phyloP scores from a whole-genome alignment of 2,329 filamentous ascomycete species.

The Penicillium sp. region DNA sequence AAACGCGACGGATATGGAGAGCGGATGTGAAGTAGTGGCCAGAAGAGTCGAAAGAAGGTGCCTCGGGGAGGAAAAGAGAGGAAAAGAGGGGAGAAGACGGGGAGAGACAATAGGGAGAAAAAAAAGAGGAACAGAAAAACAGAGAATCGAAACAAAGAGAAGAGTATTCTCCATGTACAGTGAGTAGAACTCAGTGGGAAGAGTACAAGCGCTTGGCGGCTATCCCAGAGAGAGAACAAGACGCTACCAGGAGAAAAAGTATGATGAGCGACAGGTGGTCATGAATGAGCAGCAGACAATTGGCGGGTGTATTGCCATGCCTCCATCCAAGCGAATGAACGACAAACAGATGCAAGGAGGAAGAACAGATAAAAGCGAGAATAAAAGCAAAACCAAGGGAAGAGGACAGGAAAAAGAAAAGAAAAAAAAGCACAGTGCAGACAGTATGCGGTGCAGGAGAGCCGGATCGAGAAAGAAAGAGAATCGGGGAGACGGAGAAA shows the following conservation, averaged over 20 bases:
- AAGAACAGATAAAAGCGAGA: slow-evolving; percentile 3
- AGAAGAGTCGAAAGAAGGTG: slow-evolving; percentile 4
- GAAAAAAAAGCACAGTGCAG: slow-evolving; percentile 13
- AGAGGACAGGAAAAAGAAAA: slow-evolving; percentile 17
- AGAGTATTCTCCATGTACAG: slow-evolving; percentile 6
- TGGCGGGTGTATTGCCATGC: background rate
- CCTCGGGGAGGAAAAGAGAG: slow-evolving; percentile 7
- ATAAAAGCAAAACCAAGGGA: slow-evolving; percentile 12
- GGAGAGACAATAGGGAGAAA: slow-evolving; percentile 4
- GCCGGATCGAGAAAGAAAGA: slow-evolving; percentile 14
- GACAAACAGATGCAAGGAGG: slow-evolving; percentile 1
- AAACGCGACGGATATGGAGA: slow-evolving; percentile 1
- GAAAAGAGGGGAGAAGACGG: slow-evolving; percentile 2
- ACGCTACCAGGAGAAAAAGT: slow-evolving; percentile 11
- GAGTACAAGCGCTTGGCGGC: slow-evolving; percentile 17
- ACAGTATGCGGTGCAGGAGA: slow-evolving; percentile 16
- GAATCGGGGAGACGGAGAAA: slow-evolving; percentile 16
- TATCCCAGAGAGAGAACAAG: slow-evolving; percentile 6
- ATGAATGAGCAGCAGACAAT: slow-evolving; percentile 1
- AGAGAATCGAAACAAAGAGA: slow-evolving; percentile 1
- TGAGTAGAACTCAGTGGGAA: slow-evolving; percentile 4
- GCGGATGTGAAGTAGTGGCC: background rate
- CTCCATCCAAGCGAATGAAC: background rate
- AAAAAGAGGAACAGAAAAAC: background rate
- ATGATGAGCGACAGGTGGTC: slow-evolving; percentile 1